Percentiles rank a stretch among this genome's conserved stretches.
phyloP scores from a whole-genome alignment of 371 early-diverging fungal genomes.

The Homolaphlyctis polyrhiza region DNA sequence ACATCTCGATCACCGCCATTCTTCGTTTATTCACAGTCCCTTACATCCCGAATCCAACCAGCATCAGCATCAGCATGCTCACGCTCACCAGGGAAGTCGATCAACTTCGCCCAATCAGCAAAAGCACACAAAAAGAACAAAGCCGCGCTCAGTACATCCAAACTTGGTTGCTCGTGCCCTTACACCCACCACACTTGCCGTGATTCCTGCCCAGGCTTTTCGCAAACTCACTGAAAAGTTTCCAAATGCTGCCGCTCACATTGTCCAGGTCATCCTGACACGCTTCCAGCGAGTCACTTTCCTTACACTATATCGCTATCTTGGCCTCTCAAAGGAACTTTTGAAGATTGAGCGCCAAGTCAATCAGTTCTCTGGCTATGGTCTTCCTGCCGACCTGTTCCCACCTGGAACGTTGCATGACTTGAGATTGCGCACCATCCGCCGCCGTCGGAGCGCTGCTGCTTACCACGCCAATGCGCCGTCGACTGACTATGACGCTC shows the following conservation, averaged over 20 bases:
- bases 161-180: constrained; percentile 79
- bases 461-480: not conserved
- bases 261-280: constrained; percentile 91
- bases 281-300: constrained; percentile 94
- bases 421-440: constrained; percentile 1
- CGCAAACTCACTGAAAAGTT: constrained; percentile 80
- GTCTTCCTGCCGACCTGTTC: constrained; percentile 52
- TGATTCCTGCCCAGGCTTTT: constrained; percentile 93
- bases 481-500: not conserved
- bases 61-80: not conserved
- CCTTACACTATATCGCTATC: constrained; percentile 83
- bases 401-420: constrained; percentile 47
- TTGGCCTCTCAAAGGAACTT: constrained; percentile 85
- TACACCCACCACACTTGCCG: constrained; percentile 84
- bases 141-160: constrained; percentile 15
- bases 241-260: constrained; percentile 91
- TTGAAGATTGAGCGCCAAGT: constrained; percentile 72
- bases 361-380: constrained; percentile 63
- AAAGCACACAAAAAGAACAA: not conserved
- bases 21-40: too few species aligned
- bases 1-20: not conserved
- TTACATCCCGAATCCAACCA: not conserved
- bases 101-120: too few species aligned
- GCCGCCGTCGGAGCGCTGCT: not conserved
- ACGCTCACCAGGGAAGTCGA: not conserved